phyloP scores from a whole-genome alignment of 176 grass and related monocot species.

The Cenchrus fungigraminus region DNA sequence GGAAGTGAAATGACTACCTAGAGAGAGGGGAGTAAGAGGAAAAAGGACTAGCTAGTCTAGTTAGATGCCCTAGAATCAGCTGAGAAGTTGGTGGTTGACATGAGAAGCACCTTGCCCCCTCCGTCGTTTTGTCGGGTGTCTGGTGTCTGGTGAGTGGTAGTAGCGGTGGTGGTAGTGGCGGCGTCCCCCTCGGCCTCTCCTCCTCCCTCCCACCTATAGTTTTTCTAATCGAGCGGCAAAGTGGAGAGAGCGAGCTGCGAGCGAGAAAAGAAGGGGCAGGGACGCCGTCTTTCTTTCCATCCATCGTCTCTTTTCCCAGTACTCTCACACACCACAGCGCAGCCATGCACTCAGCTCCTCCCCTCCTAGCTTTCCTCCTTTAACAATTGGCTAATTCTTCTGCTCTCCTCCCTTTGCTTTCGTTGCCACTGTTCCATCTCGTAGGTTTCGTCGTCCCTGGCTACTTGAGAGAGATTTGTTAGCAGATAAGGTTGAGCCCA shows the following conservation, averaged over 20 bases:
- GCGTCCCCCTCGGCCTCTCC: conserved; percentile 35
- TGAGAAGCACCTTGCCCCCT: conserved; percentile 30
- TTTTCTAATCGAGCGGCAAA: conserved; percentile 56
- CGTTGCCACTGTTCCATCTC: conserved; percentile 64
- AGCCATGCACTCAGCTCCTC: conserved; percentile 26
- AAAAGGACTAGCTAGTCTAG: not conserved
- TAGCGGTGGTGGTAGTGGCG: conserved; percentile 26
- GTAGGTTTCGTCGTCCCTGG: conserved; percentile 53
- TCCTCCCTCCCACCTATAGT: conserved; percentile 27
- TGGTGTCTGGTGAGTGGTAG: conserved; percentile 45
- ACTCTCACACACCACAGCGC: not conserved
- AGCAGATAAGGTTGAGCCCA: conserved; percentile 43
- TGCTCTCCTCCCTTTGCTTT: conserved; percentile 41
- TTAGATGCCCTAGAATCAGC: conserved; percentile 49
- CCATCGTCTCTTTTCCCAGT: conserved; percentile 26
- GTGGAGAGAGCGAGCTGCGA: conserved; percentile 33
- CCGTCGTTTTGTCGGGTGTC: not conserved
- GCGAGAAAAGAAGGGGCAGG: conserved; percentile 43
- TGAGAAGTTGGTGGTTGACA: conserved; percentile 55
- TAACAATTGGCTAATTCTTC: conserved; percentile 45
- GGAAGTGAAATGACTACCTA: not conserved
- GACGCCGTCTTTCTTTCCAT: conserved; percentile 42
- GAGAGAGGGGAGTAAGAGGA: not conserved
- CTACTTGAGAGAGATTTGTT: conserved; percentile 50
- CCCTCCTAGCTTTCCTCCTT: conserved; percentile 23